phyloP scores from a whole-genome alignment of 2,329 filamentous ascomycete species.

The Botrytis paeoniae region DNA sequence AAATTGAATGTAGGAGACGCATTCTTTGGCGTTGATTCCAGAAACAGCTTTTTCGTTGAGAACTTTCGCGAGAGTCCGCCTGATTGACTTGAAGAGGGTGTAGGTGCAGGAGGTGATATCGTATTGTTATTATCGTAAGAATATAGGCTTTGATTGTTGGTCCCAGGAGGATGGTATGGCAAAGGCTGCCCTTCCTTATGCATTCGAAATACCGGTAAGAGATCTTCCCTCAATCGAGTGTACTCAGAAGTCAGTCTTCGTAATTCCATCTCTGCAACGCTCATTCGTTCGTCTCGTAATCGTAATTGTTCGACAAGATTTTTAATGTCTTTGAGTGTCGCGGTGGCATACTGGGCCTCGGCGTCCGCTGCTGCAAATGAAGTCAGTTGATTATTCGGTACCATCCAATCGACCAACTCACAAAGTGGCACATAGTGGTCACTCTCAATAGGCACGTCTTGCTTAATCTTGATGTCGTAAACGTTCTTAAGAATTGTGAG shows the following conservation, averaged over 20 bases:
- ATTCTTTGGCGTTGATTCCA: conserved; percentile 71
- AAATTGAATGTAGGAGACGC: conserved; percentile 67
- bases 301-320: conserved; percentile 86
- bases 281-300: conserved; percentile 86
- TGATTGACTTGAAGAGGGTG: conserved; percentile 51
- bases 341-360: conserved; percentile 78
- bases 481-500: conserved; percentile 93
- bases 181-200: conserved; percentile 90
- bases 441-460: conserved; percentile 84
- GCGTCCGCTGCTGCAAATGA: conserved; percentile 73
- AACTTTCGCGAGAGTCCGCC: conserved; percentile 66
- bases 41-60: conserved; percentile 71
- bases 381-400: conserved; percentile 23
- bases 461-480: conserved; percentile 92
- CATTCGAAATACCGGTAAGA: conserved; percentile 84
- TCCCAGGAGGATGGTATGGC: conserved; percentile 47
- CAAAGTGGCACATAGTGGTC: conserved; percentile 93
- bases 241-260: conserved; percentile 85
- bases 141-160: conserved; percentile 41
- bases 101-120: conserved; percentile 56
- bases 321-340: conserved; percentile 90
- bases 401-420: conserved; percentile 50
- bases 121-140: conserved; percentile 49
- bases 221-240: conserved; percentile 81
- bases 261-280: conserved; percentile 77